Percentiles rank a stretch among this genome's conserved stretches.
These are phyloP conservation scores for Zangia roseola DNA, from an alignment of 768 basidiomycete genomes.

Conservation along the genomic window DNA sequence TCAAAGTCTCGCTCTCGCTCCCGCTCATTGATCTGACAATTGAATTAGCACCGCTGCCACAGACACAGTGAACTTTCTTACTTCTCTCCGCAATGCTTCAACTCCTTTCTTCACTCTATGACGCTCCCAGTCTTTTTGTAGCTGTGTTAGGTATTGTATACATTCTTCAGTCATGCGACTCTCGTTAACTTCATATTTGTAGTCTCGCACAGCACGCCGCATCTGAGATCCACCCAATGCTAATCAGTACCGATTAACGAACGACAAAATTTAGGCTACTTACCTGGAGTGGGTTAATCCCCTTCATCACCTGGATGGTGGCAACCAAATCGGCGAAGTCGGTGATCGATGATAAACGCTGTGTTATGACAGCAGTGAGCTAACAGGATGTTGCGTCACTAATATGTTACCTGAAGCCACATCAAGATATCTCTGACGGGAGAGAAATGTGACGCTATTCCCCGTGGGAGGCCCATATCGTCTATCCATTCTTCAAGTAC, in stretches of 20 bases:
- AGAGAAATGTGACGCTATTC: conserved; percentile 76
- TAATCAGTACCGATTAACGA: neutral
- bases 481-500: conserved; percentile 91
- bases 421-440: conserved; percentile 80
- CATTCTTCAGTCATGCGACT: conserved; percentile 94
- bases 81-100: conserved; percentile 81
- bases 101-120: conserved; percentile 86
- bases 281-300: conserved; percentile 93
- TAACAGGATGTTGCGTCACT: neutral
- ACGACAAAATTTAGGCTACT: conserved; percentile 26
- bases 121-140: conserved; percentile 98
- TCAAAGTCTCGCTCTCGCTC: conserved; percentile 43
- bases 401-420: conserved; percentile 71
- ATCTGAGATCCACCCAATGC: conserved; percentile 48
- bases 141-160: conserved; percentile 86
- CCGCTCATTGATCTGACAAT: conserved; percentile 57
- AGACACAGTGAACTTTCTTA: conserved; percentile 26
- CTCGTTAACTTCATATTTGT: conserved; percentile 93
- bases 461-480: conserved; percentile 73
- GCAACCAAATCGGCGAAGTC: conserved; percentile 88
- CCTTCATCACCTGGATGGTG: conserved; percentile 83
- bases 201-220: conserved; percentile 90
- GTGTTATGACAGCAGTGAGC: conserved; percentile 7
- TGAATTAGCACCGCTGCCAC: conserved; percentile 4
- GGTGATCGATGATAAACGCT: conserved; percentile 83